These are phyloP conservation scores for Cladosporium sp. DNA, from an alignment of 2,329 filamentous ascomycete genomes.

Conservation along the genomic window DNA sequence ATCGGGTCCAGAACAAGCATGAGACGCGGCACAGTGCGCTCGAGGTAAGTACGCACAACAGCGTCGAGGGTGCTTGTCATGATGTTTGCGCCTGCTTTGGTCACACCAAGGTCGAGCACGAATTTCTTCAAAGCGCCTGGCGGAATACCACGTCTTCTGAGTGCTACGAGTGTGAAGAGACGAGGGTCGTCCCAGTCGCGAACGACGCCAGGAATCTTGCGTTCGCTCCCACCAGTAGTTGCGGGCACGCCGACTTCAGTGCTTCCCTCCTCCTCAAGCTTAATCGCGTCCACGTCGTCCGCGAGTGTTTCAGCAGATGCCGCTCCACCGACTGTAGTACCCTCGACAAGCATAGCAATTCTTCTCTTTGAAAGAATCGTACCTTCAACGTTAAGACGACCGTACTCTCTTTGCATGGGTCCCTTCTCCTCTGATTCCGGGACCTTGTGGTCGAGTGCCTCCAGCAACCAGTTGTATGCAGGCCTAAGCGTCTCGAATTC, in stretches of 20 bases:
- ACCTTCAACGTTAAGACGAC: constrained; percentile 72
- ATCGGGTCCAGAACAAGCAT: constrained; percentile 88
- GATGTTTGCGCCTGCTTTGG: constrained; percentile 73
- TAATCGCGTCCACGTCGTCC: constrained; percentile 33
- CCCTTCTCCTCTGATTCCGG: constrained; percentile 50
- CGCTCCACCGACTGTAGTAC: constrained; percentile 39
- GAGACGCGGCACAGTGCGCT: constrained; percentile 78
- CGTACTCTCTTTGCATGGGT: constrained; percentile 86
- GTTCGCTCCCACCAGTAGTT: constrained; percentile 19
- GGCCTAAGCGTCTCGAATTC: constrained; percentile 82
- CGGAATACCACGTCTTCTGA: constrained; percentile 79
- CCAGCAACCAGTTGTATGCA: constrained; percentile 88
- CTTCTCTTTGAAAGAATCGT: constrained; percentile 85
- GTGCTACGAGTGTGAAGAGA: constrained; percentile 78
- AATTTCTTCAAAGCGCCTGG: constrained; percentile 86
- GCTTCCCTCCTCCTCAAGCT: constrained; percentile 39
- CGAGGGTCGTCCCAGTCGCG: constrained; percentile 88
- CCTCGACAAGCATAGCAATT: constrained; percentile 72
- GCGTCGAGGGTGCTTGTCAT: constrained; percentile 80
- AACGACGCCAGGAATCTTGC: constrained; percentile 52
- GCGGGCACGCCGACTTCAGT: constrained; percentile 27
- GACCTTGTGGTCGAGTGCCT: constrained; percentile 74
- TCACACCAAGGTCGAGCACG: constrained; percentile 86
- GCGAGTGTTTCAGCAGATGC: constrained; percentile 21
- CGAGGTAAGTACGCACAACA: constrained; percentile 77